Evolutionary conservation across 78 protist genomes (phyloP), one percentile per base, ranked within the genome.

Genomic region (Dictyostelium firmibasis): DNA sequence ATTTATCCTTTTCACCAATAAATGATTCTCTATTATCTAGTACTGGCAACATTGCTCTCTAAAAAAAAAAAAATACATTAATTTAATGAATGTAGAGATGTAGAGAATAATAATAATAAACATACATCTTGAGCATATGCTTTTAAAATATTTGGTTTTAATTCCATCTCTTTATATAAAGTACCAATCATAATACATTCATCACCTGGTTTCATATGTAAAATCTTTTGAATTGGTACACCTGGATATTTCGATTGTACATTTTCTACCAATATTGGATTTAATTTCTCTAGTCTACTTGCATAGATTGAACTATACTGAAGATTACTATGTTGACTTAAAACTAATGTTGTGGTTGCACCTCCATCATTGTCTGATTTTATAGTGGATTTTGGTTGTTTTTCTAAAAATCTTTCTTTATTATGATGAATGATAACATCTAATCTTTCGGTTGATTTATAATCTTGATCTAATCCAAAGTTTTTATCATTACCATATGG

Each of bases 131-230:
- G 83, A 18, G 94, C 86, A 81, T 89, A 89, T 81, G 81, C 86
- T 81, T 89, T 89, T 36, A 89, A 60, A 31, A 89, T 89, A 70
- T 86, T 81, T 75, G 88, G 96, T 38, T 86, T 92, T 33, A 92
- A 74, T 35, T 87, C 85, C 96, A 92, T 92, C 7, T 92, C 93
- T 77, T 92, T 92, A 38, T 92, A 92, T 11, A 92, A 76, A 18
- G 96, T 92, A 25, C 96, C 96, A 41, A 92, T 77, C 36, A 92
- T 18, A 4, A 92, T 72, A 43, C 91, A 75, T 43, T 92, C 96
- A 20, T 92, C 93, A 16, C 78, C 76, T 6, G 91, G 89, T 62
- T 92, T 92, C 27, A 92, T 25, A 35, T 92, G 96, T 10, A 92
- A 76, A 16, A 92, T 85, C 81, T 92, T 92, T 33, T 85, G 75